A percentile compares a stretch with the other conserved stretches of the same genome.
phyloP scores from a whole-genome alignment of 257 asterid species.

The Osmanthus fragrans region DNA sequence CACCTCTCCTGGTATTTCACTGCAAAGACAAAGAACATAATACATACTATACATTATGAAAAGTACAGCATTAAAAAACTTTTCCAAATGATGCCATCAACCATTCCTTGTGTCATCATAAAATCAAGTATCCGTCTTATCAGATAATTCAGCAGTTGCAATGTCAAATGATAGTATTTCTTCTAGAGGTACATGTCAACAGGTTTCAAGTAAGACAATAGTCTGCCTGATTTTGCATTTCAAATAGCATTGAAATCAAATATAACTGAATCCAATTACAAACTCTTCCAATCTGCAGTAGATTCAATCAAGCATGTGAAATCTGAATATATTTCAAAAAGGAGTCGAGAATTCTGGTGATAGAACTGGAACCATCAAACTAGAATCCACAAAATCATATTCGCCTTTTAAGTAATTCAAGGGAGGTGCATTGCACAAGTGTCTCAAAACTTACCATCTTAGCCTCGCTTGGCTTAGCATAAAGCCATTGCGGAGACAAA shows the following conservation, averaged over 20 bases:
- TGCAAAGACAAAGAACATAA: background rate
- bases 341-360: background rate
- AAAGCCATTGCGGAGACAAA: slow-evolving; percentile 95
- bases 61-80: background rate
- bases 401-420: background rate
- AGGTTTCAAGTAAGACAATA: background rate
- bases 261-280: slow-evolving; percentile 1
- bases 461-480: slow-evolving; percentile 76
- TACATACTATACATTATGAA: background rate
- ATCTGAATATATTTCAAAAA: background rate
- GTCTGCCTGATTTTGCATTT: background rate
- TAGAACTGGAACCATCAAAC: slow-evolving; percentile 3
- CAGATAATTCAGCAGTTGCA: background rate
- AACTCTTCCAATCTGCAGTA: slow-evolving; percentile 2
- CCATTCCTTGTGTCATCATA: background rate
- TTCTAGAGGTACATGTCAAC: background rate
- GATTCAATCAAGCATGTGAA: background rate
- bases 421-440: background rate
- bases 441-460: slow-evolving; percentile 50
- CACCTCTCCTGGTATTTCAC: background rate
- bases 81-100: background rate
- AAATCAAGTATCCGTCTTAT: background rate
- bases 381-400: background rate
- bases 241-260: background rate
- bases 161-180: background rate